Percentiles rank a stretch among this genome's conserved stretches.
Conservation (phyloP, 192 early-diverging fungal species). For the Funneliformis mosseae region DNA sequence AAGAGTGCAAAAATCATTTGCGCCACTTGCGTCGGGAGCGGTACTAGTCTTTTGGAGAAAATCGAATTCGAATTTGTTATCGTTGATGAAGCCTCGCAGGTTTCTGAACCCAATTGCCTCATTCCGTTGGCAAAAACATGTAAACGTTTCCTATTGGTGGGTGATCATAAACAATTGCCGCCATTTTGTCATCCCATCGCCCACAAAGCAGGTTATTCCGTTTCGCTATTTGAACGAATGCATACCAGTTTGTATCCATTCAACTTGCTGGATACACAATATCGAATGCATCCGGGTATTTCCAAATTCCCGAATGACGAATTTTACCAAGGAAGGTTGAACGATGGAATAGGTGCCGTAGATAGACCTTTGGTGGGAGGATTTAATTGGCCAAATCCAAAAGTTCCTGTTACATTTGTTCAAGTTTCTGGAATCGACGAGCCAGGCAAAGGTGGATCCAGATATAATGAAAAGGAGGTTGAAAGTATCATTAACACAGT, state of each 20-base stretch:
- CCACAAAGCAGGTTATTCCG: not conserved
- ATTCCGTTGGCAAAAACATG: not conserved
- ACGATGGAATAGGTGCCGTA: not conserved
- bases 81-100: slow-evolving; percentile 2
- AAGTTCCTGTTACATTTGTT: not conserved
- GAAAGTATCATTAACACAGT: not conserved
- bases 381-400: not conserved
- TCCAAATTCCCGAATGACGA: not conserved
- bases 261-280: not conserved
- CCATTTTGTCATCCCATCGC: not conserved
- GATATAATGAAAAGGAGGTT: not conserved
- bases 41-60: not conserved
- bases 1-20: not conserved
- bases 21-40: not conserved
- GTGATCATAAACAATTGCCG: not conserved
- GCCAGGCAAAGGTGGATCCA: not conserved
- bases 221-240: slow-evolving; percentile 7
- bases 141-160: not conserved
- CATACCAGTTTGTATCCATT: not conserved
- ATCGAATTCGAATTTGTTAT: not conserved
- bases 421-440: not conserved
- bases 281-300: not conserved
- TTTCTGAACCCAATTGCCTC: not conserved
- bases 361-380: not conserved
- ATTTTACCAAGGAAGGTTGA: not conserved